Evolutionary conservation across 805 yeast species (phyloP).

Genomic region (Candida easanensis): DNA sequence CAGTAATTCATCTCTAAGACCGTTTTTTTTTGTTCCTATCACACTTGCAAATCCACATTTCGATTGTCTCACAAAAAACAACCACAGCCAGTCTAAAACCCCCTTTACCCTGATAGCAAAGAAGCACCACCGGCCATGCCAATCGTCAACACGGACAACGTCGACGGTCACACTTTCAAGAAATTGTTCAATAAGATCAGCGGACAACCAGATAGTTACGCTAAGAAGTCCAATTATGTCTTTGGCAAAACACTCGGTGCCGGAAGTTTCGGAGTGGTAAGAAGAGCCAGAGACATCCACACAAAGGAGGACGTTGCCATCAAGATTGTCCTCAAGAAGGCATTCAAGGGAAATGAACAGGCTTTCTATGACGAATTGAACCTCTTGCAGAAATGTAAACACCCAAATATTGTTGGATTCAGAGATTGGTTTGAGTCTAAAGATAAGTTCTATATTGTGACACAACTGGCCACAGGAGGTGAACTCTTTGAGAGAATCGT

Average conservation of each 20-base stretch:
- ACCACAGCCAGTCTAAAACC: too few relatives aligned
- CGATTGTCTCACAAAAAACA: too few relatives aligned
- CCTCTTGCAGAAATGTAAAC: conserved; percentile 63
- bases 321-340: conserved; percentile 83
- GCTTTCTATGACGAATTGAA: conserved; percentile 77
- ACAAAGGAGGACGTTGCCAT: conserved; percentile 78
- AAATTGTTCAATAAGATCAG: conserved; percentile 51
- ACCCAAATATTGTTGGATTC: conserved; percentile 87
- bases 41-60: too few relatives aligned
- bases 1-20: too few relatives aligned
- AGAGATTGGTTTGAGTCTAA: conserved; percentile 91
- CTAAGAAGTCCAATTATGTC: conserved; percentile 64
- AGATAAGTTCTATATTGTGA: conserved; percentile 90
- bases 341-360: conserved; percentile 73
- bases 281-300: conserved; percentile 57
- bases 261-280: conserved; percentile 91
- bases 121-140: not conserved
- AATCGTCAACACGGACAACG: conserved; percentile 7
- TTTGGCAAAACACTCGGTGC: conserved; percentile 90
- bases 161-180: conserved; percentile 33
- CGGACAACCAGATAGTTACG: conserved; percentile 72
- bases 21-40: too few relatives aligned
- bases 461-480: conserved; percentile 95
- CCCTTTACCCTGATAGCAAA: too few relatives aligned
- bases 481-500: conserved; percentile 89